Evolutionary conservation across 2,329 filamentous ascomycete species (phyloP), one percentile per base, ranked within the genome.

Genomic region (Cladobotryum protrusum): DNA sequence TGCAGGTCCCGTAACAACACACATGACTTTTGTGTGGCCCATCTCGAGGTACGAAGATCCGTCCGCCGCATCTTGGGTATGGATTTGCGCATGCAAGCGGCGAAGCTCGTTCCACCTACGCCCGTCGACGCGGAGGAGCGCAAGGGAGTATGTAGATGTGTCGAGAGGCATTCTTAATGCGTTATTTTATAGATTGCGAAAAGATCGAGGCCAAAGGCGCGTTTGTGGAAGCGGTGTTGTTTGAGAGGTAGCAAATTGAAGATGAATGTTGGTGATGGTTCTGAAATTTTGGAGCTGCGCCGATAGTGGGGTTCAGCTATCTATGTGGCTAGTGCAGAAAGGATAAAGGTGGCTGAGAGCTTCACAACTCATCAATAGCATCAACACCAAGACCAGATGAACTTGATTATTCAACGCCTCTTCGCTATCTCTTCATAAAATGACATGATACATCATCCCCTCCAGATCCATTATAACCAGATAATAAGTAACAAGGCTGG

Each of bases 21-120:
- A 96, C 71, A 97, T 88, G 59, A 99, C 86, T 66, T 96, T 93
- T 18, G 93, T 99, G 71, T 97, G 95, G 61, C 93, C 93, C 85
- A 95, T 95, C 66, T 96, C 89, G 52, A 97, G 82, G 70, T 96
- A 96, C 54, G 86, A 89, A 41, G 88, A 95, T 34, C 93, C 93
- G 61, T 97, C 93, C 49, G 91, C 90, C 45, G 91, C 86, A 53
- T 91, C 86, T 69, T 96, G 93, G 1, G 90, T 96, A 54, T 86
- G 87, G 64, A 99, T 90, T 70, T 95, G 88, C 43, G 87, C 92
- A 63, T 89, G 83, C 45, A 96, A 79, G 7, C 89, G 84, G 24
- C 93, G 89, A 36, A 99, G 81, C 69, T 99, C 93, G 73, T 99
- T 97, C 93, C 93, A 99, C 60, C 93, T 84, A 54, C 93, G 85